phyloP scores from a whole-genome alignment of 176 grass and related monocot species.

The Melocanna baccifera region DNA sequence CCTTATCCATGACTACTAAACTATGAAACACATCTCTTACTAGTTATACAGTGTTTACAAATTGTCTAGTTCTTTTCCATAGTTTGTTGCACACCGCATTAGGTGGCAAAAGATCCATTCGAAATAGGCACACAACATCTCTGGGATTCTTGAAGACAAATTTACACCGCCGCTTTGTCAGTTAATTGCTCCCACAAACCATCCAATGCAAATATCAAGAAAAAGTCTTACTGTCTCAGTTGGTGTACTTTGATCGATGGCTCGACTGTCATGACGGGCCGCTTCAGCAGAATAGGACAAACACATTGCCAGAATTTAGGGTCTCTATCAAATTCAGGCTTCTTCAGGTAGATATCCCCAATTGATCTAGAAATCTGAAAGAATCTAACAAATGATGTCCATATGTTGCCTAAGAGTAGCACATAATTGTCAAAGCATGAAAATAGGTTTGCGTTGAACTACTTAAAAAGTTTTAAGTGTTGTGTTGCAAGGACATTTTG shows the following conservation, averaged over 20 bases:
- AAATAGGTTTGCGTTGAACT: neutral
- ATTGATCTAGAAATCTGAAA: conserved; percentile 62
- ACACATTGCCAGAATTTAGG: conserved; percentile 42
- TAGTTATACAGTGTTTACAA: neutral
- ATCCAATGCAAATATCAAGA: conserved; percentile 63
- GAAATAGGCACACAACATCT: neutral
- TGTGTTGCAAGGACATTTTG: too few species aligned
- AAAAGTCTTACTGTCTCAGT: conserved; percentile 43
- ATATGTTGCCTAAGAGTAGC: neutral
- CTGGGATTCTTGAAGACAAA: conserved; percentile 50
- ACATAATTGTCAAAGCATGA: neutral
- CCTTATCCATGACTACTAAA: neutral
- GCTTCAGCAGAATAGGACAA: conserved; percentile 19
- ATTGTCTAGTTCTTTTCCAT: neutral
- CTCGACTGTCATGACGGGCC: conserved; percentile 43
- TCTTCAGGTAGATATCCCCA: conserved; percentile 58
- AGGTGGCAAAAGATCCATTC: neutral
- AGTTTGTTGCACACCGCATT: neutral
- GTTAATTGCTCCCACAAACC: conserved; percentile 59
- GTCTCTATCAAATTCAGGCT: conserved; percentile 35
- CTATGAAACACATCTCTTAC: neutral
- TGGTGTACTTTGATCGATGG: conserved; percentile 51
- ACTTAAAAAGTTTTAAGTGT: neutral
- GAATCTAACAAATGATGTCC: neutral
- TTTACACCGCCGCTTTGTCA: conserved; percentile 47